Base-by-base conservation (phyloP, 495 filamentous ascomycete species). In the Astrothelium macrocarpum region DNA sequence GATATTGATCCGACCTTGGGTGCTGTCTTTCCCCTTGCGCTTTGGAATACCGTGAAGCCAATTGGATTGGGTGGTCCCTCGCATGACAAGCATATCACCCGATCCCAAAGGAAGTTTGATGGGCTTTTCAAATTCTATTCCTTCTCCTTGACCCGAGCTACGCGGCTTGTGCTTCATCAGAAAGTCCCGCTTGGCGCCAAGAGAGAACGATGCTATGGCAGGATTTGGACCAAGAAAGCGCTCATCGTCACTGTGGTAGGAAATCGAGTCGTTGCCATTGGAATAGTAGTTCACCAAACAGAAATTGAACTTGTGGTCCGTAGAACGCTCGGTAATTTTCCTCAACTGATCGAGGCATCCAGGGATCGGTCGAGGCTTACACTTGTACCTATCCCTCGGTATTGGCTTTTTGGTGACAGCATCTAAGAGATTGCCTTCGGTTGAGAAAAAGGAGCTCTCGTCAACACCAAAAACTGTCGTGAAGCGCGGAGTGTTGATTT, bases 41-140 rank as follows among this genome's bases (percentile, higher is more conserved):
- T 91, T 91, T 0, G 87, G 89, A n/a, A 90, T 82, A 61, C 82
- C 84, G 71, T 90, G 87, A 53, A 88, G 72, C 87, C 88, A 90
- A 68, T 84, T 81, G 31, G 79, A 68, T 70, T 92, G 88, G 26
- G 88, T 90, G 59, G 69, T 70, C 0, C 86, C 86, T 16, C 78
- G 79, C 87, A 90, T 91, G 10, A 91, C 71, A 14, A 90, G 70
- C 85, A 90, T 87, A 68, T 90, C 87, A 0, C 88, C 87, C 59
- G 80, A 81, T 2, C 67, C 78, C 25, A 90, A 77, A 23, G 78
- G 72, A 25, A 90, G 70, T 66, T 87, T 89, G 18, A 90, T 64
- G 23, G 79, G 80, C 49, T 56, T 56, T 29, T 56, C 49, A 56
- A 20, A 10, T 11, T 56, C 49, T 26, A 29, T 29, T 29, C 11